Evolutionary conservation across 2,329 filamentous ascomycete species (phyloP), one percentile per base, ranked within the genome.

Genomic region (Byssothecium circinans): DNA sequence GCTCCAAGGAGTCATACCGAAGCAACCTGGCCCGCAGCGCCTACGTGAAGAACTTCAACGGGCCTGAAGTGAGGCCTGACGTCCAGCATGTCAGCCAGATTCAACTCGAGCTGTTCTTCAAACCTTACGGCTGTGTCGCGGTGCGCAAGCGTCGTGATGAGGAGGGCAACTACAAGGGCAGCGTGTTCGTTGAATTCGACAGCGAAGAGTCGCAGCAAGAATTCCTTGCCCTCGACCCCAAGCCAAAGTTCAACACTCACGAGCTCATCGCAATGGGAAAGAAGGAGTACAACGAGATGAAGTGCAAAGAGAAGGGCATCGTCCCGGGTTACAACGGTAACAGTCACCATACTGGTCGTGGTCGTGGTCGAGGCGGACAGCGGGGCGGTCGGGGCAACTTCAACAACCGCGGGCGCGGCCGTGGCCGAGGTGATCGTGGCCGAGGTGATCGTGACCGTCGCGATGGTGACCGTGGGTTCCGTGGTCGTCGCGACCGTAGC

Each of bases 21-120:
- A 80, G 84, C 69, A 82, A 82, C 47, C 86, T 91, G 71, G 80
- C 82, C 49, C 81, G 86, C 49, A 92, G 86, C 62, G 82, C 95
- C 67, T 99, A 99, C 72, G 90, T 83, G 61, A 99, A 97, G 79
- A 92, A 91, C 41, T 99, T 99, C 63, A 91, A 91, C 36, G 19
- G 19, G 6, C 19, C 18, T 2, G 36, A 39, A 17, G 36, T 10
- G 18, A 32, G 14, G 29, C 82, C 91, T 36, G 82, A 87, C 36
- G 91, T 96, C 74, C 79, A 81, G n/a, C 80, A 86, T 10, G 86
- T 83, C 52, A 92, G 91, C 22, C 94, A 97, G 73, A 90, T 96
- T 70, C 90, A 96, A 55, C 86, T 99, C 47, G 94, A 99, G 77
- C 85, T 85, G 52, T 96, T 95, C 78, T 96, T 97, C 71, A 80